Conservation (phyloP, 352 stramenopile genomes). For the Phytopythium sindhum region DNA sequence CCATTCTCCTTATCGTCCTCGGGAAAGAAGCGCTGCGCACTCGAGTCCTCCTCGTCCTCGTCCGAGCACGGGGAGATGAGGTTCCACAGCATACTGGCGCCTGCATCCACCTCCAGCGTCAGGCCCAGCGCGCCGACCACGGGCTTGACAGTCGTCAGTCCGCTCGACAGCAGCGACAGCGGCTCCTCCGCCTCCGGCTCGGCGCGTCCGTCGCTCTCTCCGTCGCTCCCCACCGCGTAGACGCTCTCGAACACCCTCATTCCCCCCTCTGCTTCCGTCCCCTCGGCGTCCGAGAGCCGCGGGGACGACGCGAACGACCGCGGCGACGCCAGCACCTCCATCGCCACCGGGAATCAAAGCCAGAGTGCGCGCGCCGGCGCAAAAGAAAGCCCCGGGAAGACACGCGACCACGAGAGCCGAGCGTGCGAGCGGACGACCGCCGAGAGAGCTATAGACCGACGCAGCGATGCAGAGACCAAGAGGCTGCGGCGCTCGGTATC, state of each 20-base stretch:
- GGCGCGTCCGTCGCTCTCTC: not conserved
- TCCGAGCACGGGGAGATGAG: slow-evolving; percentile 60
- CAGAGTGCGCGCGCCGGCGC: not conserved
- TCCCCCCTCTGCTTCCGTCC: not conserved
- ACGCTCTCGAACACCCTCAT: not conserved
- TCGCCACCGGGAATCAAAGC: not conserved
- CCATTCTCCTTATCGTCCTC: slow-evolving; percentile 7
- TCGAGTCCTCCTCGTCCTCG: not conserved
- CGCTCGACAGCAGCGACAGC: not conserved
- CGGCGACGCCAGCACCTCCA: not conserved
- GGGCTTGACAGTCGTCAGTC: not conserved
- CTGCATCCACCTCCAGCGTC: slow-evolving; percentile 1
- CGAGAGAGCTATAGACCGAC: no score
- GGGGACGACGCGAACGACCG: not conserved
- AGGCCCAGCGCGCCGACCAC: not conserved
- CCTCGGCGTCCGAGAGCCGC: not conserved
- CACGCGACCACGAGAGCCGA: no score
- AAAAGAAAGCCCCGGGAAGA: not conserved
- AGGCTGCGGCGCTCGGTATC: not conserved
- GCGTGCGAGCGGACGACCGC: not conserved
- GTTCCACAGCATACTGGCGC: slow-evolving; percentile 22
- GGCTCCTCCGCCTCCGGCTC: not conserved
- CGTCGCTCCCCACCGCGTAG: not conserved
- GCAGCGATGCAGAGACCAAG: no score
- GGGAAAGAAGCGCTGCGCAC: slow-evolving; percentile 14